Evolutionary conservation across 306 rosid genomes (phyloP), one percentile per base, ranked within the genome.

Genomic region (Aeschynomene evenia): DNA sequence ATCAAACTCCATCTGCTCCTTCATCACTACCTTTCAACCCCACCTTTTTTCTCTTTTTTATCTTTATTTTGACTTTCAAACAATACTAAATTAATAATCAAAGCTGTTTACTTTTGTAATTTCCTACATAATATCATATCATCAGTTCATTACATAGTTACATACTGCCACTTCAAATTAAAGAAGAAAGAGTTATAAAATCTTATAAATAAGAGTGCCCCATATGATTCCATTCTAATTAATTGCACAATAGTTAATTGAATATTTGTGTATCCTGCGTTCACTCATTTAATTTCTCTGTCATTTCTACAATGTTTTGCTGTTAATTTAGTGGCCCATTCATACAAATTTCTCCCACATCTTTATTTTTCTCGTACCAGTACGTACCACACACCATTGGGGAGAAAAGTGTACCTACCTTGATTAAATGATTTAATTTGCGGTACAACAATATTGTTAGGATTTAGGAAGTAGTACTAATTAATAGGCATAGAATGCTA

Each of bases 1-100:
- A n/a, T n/a, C n/a, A n/a, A 63, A 24, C 54, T 31, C 61, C 65
- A 48, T 71, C 68, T 43, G 15, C 76, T 24, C 4, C 50, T 68
- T 59, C 80, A 7, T 53, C 61, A 15, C 33, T 16, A 16, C 46
- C 2, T 12, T 12, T 16, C 36, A 22, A 34, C 68, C 31, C 4
- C 2, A 26, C 5, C 21, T 21, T 24, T 7, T 15, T 45, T 16
- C 0, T 4, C 29, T 21, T 46, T 18, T 16, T 26, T 7, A 53
- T 28, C 40, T 40, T 39, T 1, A 22, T 4, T 29, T 66, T 21
- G 22, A 20, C 20, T 14, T 45, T n/a, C n/a, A n/a, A n/a, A n/a
- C n/a, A n/a, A 19, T 0, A 18, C 2, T 4, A 8, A 49, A 46
- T n/a, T n/a, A n/a, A n/a, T n/a, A 16, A 46, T 5, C 2, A 9